A percentile compares a stretch with the other conserved stretches of the same genome.
phyloP scores from a whole-genome alignment of 2,329 filamentous ascomycete species.

The Claviceps pusilla region DNA sequence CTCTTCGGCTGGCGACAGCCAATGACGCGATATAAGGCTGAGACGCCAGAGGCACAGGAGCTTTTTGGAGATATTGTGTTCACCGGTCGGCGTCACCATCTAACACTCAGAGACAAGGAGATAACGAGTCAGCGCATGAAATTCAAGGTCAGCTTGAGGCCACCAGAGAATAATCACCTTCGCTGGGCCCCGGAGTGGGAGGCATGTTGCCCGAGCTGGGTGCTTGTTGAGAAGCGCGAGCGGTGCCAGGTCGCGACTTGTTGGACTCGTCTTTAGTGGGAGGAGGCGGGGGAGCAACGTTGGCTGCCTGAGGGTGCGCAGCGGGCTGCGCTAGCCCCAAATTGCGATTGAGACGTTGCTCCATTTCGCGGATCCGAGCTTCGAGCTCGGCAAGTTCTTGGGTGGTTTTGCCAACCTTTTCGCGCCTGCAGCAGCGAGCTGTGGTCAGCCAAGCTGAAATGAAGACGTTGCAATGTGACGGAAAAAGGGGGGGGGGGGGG shows the following conservation, averaged over 20 bases:
- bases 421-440: constrained; percentile 2
- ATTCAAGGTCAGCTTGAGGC: constrained; percentile 13
- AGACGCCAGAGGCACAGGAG: neutral
- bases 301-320: constrained; percentile 5
- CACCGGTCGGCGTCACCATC: constrained; percentile 24
- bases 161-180: constrained; percentile 40
- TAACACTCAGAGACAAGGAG: constrained; percentile 7
- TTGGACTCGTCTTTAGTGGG: constrained; percentile 19
- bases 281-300: constrained; percentile 6
- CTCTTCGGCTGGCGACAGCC: neutral
- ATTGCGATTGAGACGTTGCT: constrained; percentile 50
- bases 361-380: constrained; percentile 68
- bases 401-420: constrained; percentile 54
- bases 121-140: constrained; percentile 1
- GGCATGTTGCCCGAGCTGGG: constrained; percentile 42
- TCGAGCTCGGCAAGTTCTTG: constrained; percentile 78
- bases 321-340: constrained; percentile 8
- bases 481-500: neutral
- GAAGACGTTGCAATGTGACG: neutral
- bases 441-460: neutral
- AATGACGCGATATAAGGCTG: neutral
- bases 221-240: constrained; percentile 33
- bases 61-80: neutral
- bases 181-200: constrained; percentile 44
- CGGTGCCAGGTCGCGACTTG: constrained; percentile 40